Evolutionary conservation across 805 yeast genomes (phyloP).

Genomic region (Myxozyma mucilagina): DNA sequence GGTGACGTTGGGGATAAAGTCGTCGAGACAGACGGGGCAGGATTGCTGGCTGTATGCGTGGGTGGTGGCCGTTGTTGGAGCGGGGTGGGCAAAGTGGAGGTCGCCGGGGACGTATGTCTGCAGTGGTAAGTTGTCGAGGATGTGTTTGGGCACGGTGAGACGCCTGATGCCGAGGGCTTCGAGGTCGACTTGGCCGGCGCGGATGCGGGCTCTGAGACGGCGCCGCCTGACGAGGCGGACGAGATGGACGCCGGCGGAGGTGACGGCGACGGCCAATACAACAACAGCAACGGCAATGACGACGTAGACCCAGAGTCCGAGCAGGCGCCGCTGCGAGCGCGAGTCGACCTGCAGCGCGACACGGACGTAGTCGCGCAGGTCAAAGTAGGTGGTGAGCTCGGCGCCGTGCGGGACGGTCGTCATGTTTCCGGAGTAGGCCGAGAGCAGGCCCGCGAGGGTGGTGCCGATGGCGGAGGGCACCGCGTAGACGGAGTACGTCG

Average conservation of each 20-base stretch:
- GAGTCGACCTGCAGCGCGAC: constrained; percentile 23
- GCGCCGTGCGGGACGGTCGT: constrained; percentile 25
- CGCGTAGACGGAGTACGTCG: constrained; percentile 24
- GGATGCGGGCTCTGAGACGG: constrained; percentile 23
- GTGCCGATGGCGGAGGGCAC: constrained; percentile 8
- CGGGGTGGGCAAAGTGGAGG: background rate
- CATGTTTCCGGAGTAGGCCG: constrained; percentile 29
- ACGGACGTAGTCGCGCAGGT: constrained; percentile 30
- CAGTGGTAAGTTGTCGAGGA: constrained; percentile 25
- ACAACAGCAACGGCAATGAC: constrained; percentile 26
- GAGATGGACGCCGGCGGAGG: constrained; percentile 15
- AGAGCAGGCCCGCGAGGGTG: constrained; percentile 13
- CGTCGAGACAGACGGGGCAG: constrained; percentile 80
- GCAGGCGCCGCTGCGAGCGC: constrained; percentile 1
- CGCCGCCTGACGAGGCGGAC: constrained; percentile 19
- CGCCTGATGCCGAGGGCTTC: constrained; percentile 28
- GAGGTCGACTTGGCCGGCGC: constrained; percentile 28
- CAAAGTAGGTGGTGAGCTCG: constrained; percentile 14
- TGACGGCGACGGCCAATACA: background rate
- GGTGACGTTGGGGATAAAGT: constrained; percentile 57
- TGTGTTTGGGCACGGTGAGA: constrained; percentile 27
- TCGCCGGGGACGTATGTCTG: constrained; percentile 28
- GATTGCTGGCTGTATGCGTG: constrained; percentile 25
- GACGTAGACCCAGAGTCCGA: constrained; percentile 28
- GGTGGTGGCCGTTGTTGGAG: background rate